Base-by-base conservation (phyloP, 768 basidiomycete genomes). In the Gymnopilus junonius region DNA sequence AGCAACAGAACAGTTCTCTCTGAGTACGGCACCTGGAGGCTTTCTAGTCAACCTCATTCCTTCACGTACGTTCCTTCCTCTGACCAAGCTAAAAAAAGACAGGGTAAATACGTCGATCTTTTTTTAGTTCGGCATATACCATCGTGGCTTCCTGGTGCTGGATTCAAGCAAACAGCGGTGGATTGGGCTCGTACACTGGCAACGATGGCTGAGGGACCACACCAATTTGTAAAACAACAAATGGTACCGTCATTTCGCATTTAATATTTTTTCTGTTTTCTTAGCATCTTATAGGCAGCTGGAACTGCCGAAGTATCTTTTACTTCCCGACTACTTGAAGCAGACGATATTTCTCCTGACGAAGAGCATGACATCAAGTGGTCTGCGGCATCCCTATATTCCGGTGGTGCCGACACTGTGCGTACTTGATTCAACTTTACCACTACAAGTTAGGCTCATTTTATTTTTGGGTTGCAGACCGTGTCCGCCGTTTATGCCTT, bases 121-220 rank as follows among this genome's bases (percentile, higher is more conserved):
- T n/a, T 53, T 31, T 5, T 48, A 87, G 85, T 86, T 57, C 75
- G 75, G 37, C 70, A 82, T 57, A 55, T 85, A 42, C 84, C 85
- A 17, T 73, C 76, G n/a, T 87, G 87, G 87, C 79, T 87, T 64
- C 87, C 87, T 4, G 87, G 87, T 5, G 83, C 83, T 10, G 74
- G 74, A 0, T 87, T 87, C 76, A 80, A 87, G 68, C 64, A 68
- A 48, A 80, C 73, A 23, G 86, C 85, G 0, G 76, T 70, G 42
- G 73, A 75, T 59, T 86, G 84, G 82, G 76, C 77, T 7, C 66
- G 65, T 23, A 79, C 79, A 2, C 71, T 83, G 8, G 62, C 74
- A n/a, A 73, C 75, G 23, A 80, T 85, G 82, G 79, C 79, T 8
- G 80, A 85, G 27, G 69, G 73, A 6, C 85, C 85, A 2, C 78